Conservation (phyloP, 495 filamentous ascomycete genomes). For the Neurospora cerealis region DNA sequence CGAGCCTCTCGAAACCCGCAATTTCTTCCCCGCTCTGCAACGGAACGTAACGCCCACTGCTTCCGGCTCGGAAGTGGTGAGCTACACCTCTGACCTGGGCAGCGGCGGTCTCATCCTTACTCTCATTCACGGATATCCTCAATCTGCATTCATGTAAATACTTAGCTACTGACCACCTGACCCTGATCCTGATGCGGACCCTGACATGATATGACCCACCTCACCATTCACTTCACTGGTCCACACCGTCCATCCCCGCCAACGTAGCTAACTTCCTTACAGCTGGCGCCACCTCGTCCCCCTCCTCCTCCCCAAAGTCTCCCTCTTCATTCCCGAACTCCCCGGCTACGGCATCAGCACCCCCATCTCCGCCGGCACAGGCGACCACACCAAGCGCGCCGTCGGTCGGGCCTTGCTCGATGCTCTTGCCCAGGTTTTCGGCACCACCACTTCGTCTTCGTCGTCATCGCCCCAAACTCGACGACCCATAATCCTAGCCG, state of each 20-base stretch:
- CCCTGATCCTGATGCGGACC: not conserved
- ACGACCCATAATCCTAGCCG: slow-evolving; percentile 23
- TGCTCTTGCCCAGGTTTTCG: slow-evolving; percentile 16
- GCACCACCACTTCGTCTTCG: not conserved
- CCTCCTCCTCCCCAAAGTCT: slow-evolving; percentile 5
- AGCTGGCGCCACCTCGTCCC: slow-evolving; percentile 17
- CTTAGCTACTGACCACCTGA: too few species aligned
- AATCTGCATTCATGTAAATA: slow-evolving; percentile 14
- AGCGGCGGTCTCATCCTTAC: slow-evolving; percentile 9
- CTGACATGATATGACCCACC: not conserved
- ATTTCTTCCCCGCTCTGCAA: slow-evolving; percentile 11
- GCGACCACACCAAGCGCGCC: slow-evolving; percentile 20
- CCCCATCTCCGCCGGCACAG: slow-evolving; percentile 3
- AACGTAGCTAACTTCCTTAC: not conserved
- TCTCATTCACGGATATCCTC: slow-evolving; percentile 18
- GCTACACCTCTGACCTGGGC: slow-evolving; percentile 14
- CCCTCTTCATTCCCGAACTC: slow-evolving; percentile 35
- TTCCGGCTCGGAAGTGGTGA: slow-evolving; percentile 13
- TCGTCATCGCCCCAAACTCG: slow-evolving; percentile 1
- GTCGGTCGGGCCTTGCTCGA: slow-evolving; percentile 29
- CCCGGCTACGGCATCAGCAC: slow-evolving; percentile 38
- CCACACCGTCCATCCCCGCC: too few species aligned
- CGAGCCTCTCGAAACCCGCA: slow-evolving; percentile 7
- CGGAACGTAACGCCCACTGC: slow-evolving; percentile 12
- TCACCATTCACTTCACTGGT: not conserved